Base-by-base conservation (phyloP, 257 asterid species). In the Gentiana straminea region DNA sequence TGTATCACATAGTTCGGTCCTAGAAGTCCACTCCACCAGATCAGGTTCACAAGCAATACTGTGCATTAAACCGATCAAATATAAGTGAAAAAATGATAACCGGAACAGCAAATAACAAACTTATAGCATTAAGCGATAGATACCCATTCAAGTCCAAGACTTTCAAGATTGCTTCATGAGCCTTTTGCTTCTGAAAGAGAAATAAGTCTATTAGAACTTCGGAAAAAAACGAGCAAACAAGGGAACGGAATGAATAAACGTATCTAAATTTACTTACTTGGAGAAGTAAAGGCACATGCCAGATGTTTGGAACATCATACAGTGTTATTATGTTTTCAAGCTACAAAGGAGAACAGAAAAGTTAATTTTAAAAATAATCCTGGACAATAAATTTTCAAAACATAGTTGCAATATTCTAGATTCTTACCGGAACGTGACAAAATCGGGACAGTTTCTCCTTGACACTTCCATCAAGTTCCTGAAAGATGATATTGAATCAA, bases 261-360 rank as follows among this genome's bases (percentile, higher is more conserved):
- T 57, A 44, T 44, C 35, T 39, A 37, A 3, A 34, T 47, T 5
- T 35, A 65, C 89, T 65, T 64, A 90, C 95, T 73, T 72, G 70
- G 73, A 90, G 83, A 76, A 86, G 94, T 82, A 82, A 70, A 58
- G 97, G 97, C 58, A 90, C 68, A 13, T 59, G 86, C 97, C 97
- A 90, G 59, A 90, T 86, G 77, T 90, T 86, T 54, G 97, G 70
- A 68, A 90, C 97, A 67, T 90, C 96, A 37, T 75, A 70, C 57
- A 90, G 86, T 12, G 84, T 84, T 67, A 90, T 67, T 56, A 86
- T 84, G 83, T 81, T 63, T 64, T 81, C 81, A 15, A 73, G 56
- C 97, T 89, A 80, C 50, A 51, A 68, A 68, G 10, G 35, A 60
- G 58, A 59, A 47, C 1, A 52, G 39, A 54, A 7, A 68, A 45